Evolutionary conservation across 2,329 filamentous ascomycete genomes (phyloP).

Genomic region (Nemania diffusa): DNA sequence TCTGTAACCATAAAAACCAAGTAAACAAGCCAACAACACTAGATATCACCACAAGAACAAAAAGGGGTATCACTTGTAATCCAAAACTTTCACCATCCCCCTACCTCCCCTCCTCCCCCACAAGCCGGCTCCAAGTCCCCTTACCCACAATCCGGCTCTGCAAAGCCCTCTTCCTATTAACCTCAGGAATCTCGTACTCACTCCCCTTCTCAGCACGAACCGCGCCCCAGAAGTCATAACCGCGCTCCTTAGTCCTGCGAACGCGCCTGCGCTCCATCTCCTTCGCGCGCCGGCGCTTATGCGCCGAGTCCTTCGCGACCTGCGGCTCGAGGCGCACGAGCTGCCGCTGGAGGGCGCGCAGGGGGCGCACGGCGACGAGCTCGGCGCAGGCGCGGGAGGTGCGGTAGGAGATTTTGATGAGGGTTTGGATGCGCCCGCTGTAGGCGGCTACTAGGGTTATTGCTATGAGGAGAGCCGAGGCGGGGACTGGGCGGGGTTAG

Average conservation of each 20-base stretch:
- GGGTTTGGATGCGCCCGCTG: slow-evolving; percentile 57
- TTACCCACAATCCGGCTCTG: slow-evolving; percentile 24
- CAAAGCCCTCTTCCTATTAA: slow-evolving; percentile 48
- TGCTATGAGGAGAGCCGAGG: slow-evolving; percentile 60
- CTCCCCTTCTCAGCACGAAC: slow-evolving; percentile 47
- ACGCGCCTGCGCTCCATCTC: no score
- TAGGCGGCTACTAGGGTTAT: slow-evolving; percentile 66
- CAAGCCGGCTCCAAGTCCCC: slow-evolving; percentile 38
- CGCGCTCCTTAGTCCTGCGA: slow-evolving; percentile 51
- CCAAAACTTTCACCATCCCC: neutral
- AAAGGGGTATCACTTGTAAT: slow-evolving; percentile 12
- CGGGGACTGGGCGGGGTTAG: slow-evolving; percentile 52
- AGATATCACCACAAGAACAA: neutral
- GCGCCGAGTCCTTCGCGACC: slow-evolving; percentile 42
- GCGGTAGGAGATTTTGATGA: slow-evolving; percentile 45
- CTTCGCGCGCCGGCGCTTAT: slow-evolving; percentile 36
- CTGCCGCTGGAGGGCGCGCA: slow-evolving; percentile 22
- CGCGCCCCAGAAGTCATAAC: slow-evolving; percentile 56
- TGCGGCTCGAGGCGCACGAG: slow-evolving; percentile 46
- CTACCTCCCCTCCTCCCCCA: slow-evolving; percentile 23
- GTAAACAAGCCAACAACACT: neutral
- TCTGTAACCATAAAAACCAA: neutral
- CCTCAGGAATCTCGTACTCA: slow-evolving; percentile 53
- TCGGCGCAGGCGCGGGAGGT: slow-evolving; percentile 30
- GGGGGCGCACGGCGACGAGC: slow-evolving; percentile 38